Evolutionary conservation across 2,329 filamentous ascomycete species (phyloP), one percentile per base, ranked within the genome.

Genomic region (Beauveria sp.): DNA sequence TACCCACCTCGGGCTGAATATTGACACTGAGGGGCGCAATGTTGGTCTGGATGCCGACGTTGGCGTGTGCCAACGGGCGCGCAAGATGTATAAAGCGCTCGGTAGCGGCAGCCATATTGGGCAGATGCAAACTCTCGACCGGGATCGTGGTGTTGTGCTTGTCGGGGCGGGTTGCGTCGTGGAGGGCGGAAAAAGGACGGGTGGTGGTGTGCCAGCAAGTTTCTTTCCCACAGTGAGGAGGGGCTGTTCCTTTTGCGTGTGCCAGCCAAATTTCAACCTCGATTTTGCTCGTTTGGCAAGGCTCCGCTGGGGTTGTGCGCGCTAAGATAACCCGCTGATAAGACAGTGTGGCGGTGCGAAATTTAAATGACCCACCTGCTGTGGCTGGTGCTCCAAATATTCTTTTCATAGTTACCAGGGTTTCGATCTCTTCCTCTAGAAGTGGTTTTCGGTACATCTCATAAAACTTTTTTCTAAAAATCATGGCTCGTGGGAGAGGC

Each of bases 81-180:
- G 93, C 88, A 68, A 99, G 88, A 77, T 99, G 94, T 71, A 97
- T 87, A 81, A 96, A 97, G 66, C 90, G 89, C 76, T 93, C 89
- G 70, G 85, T 82, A 75, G 87, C 80, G 72, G 84, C 80, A 76
- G 91, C 88, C 92, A 96, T 96, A 77, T 71, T 92, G 84, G 77
- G 78, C 76, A 75, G 66, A 67, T 60, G 37, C 46, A 59, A 40
- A 53, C 57, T 48, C 57, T 53, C 57, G 57, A 59, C 57, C 48
- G 57, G 50, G 24, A 44, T 53, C 40, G 26, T 34, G 48, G 48
- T 53, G 50, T 53, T 37, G 40, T 22, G 57, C 26, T 54, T 46
- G 56, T 66, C 62, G 59, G 63, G 56, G 63, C 58, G 63, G 64
- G 64, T 60, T 55, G 51, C 66, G 64, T 63, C 62, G 65, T 63